Evolutionary conservation across 2,329 filamentous ascomycete genomes (phyloP), one percentile per base, ranked within the genome.

Genomic region (Remersonia thermophila): DNA sequence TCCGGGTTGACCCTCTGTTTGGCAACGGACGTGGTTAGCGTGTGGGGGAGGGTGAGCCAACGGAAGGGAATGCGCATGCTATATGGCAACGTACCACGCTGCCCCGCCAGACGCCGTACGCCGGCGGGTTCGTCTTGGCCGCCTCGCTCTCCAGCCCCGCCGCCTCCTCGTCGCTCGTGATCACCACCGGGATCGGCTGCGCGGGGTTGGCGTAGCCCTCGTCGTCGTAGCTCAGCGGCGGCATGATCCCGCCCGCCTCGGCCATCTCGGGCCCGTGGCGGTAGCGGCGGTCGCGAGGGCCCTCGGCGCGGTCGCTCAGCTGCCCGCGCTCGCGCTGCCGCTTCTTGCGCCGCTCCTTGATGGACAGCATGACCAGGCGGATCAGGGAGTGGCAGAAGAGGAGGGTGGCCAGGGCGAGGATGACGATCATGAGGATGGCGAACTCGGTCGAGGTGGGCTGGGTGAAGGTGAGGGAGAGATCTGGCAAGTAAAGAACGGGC

Each of bases 101-200:
- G 55, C 79, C 77, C 35, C 84, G 69, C 83, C 84, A 93, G 1
- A 85, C 62, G 0, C 86, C 86, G 53, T 94, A 94, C 2, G 84
- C 84, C 0, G 87, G 86, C 3, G 87, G 86, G 7, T 77, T 73
- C 14, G 67, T 46, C 48, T 77, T 76, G 29, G 62, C 60, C 0
- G 69, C 60, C 40, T 74, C 69, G 34, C 65, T 70, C 38, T 72
- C 67, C 36, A 67, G 55, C 3, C 69, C 71, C 2, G 62, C 69
- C 13, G 73, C 70, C 50, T 86, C 83, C 50, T 87, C 81, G 51
- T 91, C 84, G 28, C 73, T 69, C 2, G 77, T 75, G 31, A 89
- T 66, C 13, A 82, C 72, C 9, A 93, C 83, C 28, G 71, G 77
- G 42, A 93, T 93, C 1, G 86, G 86, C 17, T 71, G 66, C 7